A percentile compares a stretch with the other conserved stretches of the same genome.
phyloP scores from a whole-genome alignment of 345 rosid genomes.

The Firmiana major region DNA sequence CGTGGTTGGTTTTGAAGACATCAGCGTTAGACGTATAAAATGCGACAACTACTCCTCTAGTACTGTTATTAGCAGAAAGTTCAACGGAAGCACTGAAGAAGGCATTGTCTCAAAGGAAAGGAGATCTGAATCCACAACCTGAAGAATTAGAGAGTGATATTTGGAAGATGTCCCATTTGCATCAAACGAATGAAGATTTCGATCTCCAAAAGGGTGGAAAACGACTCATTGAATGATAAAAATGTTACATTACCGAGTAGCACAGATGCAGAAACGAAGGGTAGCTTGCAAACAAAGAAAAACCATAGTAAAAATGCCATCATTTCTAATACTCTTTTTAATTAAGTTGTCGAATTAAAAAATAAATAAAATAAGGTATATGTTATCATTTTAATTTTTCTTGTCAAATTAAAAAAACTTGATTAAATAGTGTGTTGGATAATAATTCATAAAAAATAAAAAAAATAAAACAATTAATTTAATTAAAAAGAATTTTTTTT shows the following conservation, averaged over 20 bases:
- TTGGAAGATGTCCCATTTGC: background rate
- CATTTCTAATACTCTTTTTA: background rate
- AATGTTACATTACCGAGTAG: background rate
- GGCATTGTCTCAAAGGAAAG: no score
- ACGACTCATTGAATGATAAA: background rate
- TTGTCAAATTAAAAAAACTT: no score
- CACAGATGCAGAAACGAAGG: background rate
- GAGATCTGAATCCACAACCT: conserved; percentile 65
- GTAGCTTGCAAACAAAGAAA: background rate
- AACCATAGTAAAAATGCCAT: background rate
- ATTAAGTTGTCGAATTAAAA: background rate
- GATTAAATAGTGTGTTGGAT: no score
- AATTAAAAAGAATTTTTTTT: no score
- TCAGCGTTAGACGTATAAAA: conserved; percentile 91
- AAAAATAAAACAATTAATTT: no score
- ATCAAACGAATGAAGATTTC: background rate
- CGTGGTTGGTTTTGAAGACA: conserved; percentile 73
- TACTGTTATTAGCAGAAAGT: conserved; percentile 80
- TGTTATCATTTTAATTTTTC: no score
- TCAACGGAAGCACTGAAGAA: conserved; percentile 87
- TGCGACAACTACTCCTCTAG: conserved; percentile 89
- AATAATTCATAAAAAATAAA: no score
- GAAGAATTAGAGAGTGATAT: conserved; percentile 11
- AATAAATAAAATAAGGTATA: no score
- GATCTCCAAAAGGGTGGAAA: background rate